Base-by-base conservation (phyloP, 257 asterid species). In the Linaria vulgaris region DNA sequence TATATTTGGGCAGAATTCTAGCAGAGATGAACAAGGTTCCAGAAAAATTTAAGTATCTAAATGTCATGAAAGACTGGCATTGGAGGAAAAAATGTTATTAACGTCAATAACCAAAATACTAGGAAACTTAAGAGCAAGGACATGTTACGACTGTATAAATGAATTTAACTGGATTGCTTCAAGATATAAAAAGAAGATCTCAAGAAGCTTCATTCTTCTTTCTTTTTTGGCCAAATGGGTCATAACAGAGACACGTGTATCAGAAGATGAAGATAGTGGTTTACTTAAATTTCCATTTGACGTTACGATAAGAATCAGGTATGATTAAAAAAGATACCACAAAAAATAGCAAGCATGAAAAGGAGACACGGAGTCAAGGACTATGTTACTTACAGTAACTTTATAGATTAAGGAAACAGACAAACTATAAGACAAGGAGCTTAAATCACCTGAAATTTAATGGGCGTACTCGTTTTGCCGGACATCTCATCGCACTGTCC, bases 401-500 rank as follows among this genome's bases (percentile, higher is more conserved):
- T 17, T n/a, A n/a, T n/a, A n/a, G n/a, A n/a, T n/a, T n/a, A n/a
- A n/a, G n/a, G n/a, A n/a, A 59, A 38, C n/a, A 16, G 48, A n/a
- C 63, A 3, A 12, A 49, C 13, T 59, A 19, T 54, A 12, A 51
- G 61, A 51, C 20, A 48, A 56, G 50, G 59, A 51, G 52, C 62
- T 51, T n/a, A 59, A 24, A 72, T 69, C 67, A 86, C 96, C 95
- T 74, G 75, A 68, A 89, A 86, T 67, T 79, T 82, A 69, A 84
- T 27, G 6, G 88, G 95, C 59, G 55, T 78, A 63, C 63, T 58
- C 30, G 94, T 86, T 76, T 66, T 78, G 31, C 96, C 95, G 4
- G 91, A 84, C 56, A 80, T 30, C 70, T 79, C 95, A 61, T 86
- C 95, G 66, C 81, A 82, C 96, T 88, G 90, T 59, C 61, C 37